Evolutionary conservation across 1,284 basidiomycete species (phyloP).

Genomic region (Fomitopsis betulina): DNA sequence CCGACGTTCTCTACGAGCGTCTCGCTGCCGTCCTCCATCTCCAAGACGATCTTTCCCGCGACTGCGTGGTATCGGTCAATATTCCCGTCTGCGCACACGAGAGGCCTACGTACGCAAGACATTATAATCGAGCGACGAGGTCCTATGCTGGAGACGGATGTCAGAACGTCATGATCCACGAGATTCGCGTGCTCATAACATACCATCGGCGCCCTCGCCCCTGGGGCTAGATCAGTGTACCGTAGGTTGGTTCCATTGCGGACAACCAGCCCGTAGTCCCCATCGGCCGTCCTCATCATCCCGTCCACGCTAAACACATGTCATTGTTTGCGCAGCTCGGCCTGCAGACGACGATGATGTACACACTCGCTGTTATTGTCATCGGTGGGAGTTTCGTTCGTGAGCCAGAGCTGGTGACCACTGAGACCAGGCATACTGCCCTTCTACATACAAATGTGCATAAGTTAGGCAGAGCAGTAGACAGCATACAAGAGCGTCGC

Average conservation of each 20-base stretch:
- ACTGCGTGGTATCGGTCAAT: slow-evolving; percentile 30
- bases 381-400: slow-evolving; percentile 45
- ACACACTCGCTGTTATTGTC: slow-evolving; percentile 47
- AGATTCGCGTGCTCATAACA: slow-evolving; percentile 5
- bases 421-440: slow-evolving; percentile 15
- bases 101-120: slow-evolving; percentile 41
- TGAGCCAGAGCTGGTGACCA: slow-evolving; percentile 43
- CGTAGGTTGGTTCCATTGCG: slow-evolving; percentile 44
- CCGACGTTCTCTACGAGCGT: slow-evolving; percentile 50
- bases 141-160: slow-evolving; percentile 30
- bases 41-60: slow-evolving; percentile 46
- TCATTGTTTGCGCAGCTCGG: background rate
- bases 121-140: slow-evolving; percentile 57
- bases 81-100: background rate
- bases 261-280: slow-evolving; percentile 40
- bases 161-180: background rate
- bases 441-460: background rate
- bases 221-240: slow-evolving; percentile 56
- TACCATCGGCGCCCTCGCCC: slow-evolving; percentile 47
- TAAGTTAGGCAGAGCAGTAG: background rate
- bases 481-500: background rate
- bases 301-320: slow-evolving; percentile 41
- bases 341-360: background rate
- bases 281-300: slow-evolving; percentile 36
- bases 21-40: slow-evolving; percentile 54